Base-by-base conservation (phyloP, 164 flowering plant species). In the Macadamia tetraphylla region DNA sequence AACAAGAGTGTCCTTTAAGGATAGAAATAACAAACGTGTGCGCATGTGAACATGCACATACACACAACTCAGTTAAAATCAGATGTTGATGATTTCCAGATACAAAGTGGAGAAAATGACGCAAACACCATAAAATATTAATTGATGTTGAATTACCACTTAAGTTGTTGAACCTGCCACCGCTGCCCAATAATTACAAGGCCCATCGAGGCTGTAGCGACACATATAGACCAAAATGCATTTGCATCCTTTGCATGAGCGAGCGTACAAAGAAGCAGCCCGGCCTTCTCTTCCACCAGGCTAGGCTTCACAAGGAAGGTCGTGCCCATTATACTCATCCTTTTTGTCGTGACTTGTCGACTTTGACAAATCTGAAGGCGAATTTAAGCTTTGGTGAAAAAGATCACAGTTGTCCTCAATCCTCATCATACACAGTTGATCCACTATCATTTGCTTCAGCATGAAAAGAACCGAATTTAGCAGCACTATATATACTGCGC, bases 141-240 rank as follows among this genome's bases (percentile, higher is more conserved):
- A 52, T 64, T 77, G 66, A 86, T 42, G 58, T 72, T 72, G 58
- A 71, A 58, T 53, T 86, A 88, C 89, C 85, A 84, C 81, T 83
- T 89, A 8, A 81, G 87, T 65, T 87, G 93, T 75, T 87, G 79
- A 75, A 75, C 76, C 70, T 89, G 91, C 98, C 94, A 91, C 30
- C 80, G 87, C 60, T 91, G 89, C 63, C 99, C 98, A 76, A 95
- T 73, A 74, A 95, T 79, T 60, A 88, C 98, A 80, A 95, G 80
- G 35, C 99, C 99, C 93, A 89, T 86, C 49, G 92, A 82, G 77
- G 99, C 89, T 31, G 99, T 93, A 73, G 97, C 92, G 75, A 92
- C 74, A 62, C 86, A 83, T 67, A 92, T 73, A 52, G 98, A 91
- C 98, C 97, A 95, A 55, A 88, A 74, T 31, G 94, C 62, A 77